Evolutionary conservation across 1,284 basidiomycete genomes (phyloP).

Genomic region (Irpex rosettiformis): DNA sequence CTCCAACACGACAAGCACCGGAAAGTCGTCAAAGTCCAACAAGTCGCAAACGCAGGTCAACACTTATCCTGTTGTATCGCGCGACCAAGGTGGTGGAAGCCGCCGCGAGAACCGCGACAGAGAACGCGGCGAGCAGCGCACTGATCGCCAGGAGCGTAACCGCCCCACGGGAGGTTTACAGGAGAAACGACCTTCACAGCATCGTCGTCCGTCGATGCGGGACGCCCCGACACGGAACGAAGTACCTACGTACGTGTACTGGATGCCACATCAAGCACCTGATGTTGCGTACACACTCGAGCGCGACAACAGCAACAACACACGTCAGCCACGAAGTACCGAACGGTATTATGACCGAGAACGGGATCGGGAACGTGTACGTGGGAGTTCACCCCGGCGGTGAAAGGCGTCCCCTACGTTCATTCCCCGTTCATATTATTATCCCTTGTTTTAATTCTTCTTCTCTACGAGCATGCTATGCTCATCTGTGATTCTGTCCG

Average conservation of each 20-base stretch:
- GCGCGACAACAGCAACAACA: too few species aligned
- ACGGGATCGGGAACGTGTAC: constrained; percentile 13
- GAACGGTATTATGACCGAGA: neutral
- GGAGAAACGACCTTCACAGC: constrained; percentile 12
- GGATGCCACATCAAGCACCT: constrained; percentile 33
- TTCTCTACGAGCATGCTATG: neutral
- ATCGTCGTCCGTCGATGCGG: constrained; percentile 16
- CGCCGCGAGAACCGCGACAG: neutral
- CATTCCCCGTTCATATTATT: neutral
- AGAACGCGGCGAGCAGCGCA: neutral
- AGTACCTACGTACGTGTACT: constrained; percentile 33
- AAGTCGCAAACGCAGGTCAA: neutral
- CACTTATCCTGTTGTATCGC: neutral
- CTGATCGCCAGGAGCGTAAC: constrained; percentile 1
- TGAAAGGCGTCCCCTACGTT: constrained; percentile 23
- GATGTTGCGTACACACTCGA: constrained; percentile 31
- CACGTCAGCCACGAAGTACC: constrained; percentile 30
- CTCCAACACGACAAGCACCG: constrained; percentile 21
- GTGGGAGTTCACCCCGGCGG: constrained; percentile 45
- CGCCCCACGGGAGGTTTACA: constrained; percentile 3
- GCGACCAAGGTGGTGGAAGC: constrained; percentile 17
- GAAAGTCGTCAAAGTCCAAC: neutral
- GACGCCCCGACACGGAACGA: constrained; percentile 28
- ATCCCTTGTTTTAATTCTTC: neutral
- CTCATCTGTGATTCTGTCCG: neutral